Conservation (phyloP, 139 green algal genomes). For the Coccomyxa sp. region DNA sequence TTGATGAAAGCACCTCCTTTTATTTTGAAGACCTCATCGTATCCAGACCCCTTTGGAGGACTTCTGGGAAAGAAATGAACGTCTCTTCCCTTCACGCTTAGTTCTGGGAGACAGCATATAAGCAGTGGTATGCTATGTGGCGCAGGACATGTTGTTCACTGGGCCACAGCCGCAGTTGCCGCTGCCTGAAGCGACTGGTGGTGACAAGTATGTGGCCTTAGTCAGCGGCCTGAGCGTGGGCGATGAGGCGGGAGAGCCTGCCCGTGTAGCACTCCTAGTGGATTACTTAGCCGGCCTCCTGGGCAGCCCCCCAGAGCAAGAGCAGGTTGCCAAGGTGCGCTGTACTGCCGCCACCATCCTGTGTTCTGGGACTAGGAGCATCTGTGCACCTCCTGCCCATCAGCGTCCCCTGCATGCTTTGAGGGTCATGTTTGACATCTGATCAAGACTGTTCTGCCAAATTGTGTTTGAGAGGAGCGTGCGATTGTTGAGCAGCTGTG, state of each 20-base stretch:
- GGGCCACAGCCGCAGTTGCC: slow-evolving; percentile 31
- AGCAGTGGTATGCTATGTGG: not conserved
- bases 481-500: not conserved
- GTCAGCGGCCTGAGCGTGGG: slow-evolving; percentile 87
- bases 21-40: too few species aligned
- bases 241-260: slow-evolving; percentile 22
- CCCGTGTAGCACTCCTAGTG: slow-evolving; percentile 61
- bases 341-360: not conserved
- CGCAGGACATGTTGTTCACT: slow-evolving; percentile 24
- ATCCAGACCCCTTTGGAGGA: too few species aligned
- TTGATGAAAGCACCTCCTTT: too few species aligned
- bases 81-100: too few species aligned
- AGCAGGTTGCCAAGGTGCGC: slow-evolving; percentile 36
- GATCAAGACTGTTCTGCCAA: not conserved
- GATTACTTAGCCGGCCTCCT: slow-evolving; percentile 84
- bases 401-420: not conserved
- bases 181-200: slow-evolving; percentile 10
- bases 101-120: too few species aligned
- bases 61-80: too few species aligned
- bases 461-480: not conserved
- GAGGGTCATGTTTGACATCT: not conserved
- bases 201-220: slow-evolving; percentile 76
- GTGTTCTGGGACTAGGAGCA: not conserved
- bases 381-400: too few species aligned
- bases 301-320: slow-evolving; percentile 60